A percentile compares a stretch with the other conserved stretches of the same genome.
phyloP scores from a whole-genome alignment of 2,329 filamentous ascomycete species.

The Penicillium polonicum region DNA sequence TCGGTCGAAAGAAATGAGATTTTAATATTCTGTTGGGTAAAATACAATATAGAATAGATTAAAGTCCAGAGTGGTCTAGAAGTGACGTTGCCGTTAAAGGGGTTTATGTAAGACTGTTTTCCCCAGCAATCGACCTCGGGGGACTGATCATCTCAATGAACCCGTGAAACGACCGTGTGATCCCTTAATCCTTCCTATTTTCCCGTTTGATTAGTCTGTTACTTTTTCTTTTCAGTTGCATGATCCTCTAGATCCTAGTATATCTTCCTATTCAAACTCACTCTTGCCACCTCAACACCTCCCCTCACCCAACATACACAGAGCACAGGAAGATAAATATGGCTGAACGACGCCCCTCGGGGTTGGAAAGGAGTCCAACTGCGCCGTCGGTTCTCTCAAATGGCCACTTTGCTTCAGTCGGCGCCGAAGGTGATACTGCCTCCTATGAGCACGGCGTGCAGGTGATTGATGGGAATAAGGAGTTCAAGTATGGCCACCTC shows the following conservation, averaged over 20 bases:
- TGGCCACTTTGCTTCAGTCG: slow-evolving; percentile 47
- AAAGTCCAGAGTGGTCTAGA: neutral
- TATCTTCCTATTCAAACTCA: slow-evolving; percentile 11
- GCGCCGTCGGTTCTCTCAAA: slow-evolving; percentile 44
- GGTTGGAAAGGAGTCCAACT: slow-evolving; percentile 31
- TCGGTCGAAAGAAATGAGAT: neutral
- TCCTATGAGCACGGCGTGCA: slow-evolving; percentile 89
- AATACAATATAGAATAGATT: neutral
- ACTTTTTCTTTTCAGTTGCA: slow-evolving; percentile 12
- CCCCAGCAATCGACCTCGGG: slow-evolving; percentile 25
- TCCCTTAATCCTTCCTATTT: slow-evolving; percentile 6
- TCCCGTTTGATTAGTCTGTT: slow-evolving; percentile 9
- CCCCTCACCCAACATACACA: neutral
- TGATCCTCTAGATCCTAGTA: slow-evolving; percentile 15
- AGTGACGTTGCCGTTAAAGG: slow-evolving; percentile 2
- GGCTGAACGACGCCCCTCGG: slow-evolving; percentile 26
- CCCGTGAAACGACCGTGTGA: slow-evolving; percentile 22
- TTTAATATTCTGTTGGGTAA: neutral
- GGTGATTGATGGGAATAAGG: slow-evolving; percentile 93
- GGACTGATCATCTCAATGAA: slow-evolving; percentile 13
- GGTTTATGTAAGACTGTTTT: slow-evolving; percentile 23
- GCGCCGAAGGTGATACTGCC: slow-evolving; percentile 37
- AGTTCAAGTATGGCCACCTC: slow-evolving; percentile 75
- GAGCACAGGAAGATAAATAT: slow-evolving; percentile 17
- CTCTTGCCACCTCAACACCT: slow-evolving; percentile 15